Base-by-base conservation (phyloP, 192 early-diverging fungal genomes). In the Coemansia sp. region DNA sequence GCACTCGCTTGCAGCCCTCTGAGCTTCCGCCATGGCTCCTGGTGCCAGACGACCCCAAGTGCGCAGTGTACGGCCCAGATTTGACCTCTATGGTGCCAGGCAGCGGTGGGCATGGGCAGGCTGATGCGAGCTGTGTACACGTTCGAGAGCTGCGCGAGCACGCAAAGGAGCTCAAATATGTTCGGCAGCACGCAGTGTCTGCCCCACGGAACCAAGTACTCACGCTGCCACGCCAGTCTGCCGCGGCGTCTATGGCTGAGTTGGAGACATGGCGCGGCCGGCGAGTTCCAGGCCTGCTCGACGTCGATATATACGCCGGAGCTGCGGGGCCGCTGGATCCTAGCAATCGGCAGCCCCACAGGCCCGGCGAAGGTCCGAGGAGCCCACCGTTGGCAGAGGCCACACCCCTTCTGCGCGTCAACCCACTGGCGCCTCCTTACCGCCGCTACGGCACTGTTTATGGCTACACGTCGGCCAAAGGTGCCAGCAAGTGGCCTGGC, bases 371-470 rank as follows among this genome's bases (percentile, higher is more conserved):
- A 10, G 74, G 70, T 6, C 64, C 47, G 2, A 55, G 61, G 9
- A 61, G 50, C 14, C 66, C 68, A 9, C 60, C 68, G 13, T 76
- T 68, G 28, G 64, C 74, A 6, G 73, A 75, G 6, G 65, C 40
- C 40, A 39, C 46, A n/a, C 35, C 52, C 16, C 4, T 50, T 17
- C 17, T 28, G 14, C 62, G 61, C 3, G 53, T 43, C 2, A 76
- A 76, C 58, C 70, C 53, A 13, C 52, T 81, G 21, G 78, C 70
- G 0, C 60, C 70, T 40, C 78, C 78, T 2, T 81, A 76, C 39
- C 78, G 78, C 64, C 74, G 78, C 19, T 72, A 63, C 28, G 78
- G 78, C 49, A 75, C 78, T 6, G 78, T 81, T 32, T 81, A 81
- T 14, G 78, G 78, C 13, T 73, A 72, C 37, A 69, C 78, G 1